phyloP scores from a whole-genome alignment of 352 stramenopile genomes.

The Phytophthora citrophthora region DNA sequence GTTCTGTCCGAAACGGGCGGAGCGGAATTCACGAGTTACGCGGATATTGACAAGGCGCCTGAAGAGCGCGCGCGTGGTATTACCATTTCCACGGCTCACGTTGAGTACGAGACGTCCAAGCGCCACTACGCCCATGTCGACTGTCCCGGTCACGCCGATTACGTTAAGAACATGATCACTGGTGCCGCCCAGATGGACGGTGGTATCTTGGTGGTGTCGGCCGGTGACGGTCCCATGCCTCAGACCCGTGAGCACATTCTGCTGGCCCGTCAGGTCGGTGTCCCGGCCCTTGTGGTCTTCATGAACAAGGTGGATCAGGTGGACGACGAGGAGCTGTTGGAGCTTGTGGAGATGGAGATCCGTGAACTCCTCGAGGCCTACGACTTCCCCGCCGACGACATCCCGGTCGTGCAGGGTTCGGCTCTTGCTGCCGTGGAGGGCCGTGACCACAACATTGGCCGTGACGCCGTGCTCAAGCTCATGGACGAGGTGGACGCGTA shows the following conservation, averaged over 20 bases:
- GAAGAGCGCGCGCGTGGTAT: conserved; percentile 63
- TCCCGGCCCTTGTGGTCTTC: conserved; percentile 94
- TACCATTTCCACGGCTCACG: conserved; percentile 39
- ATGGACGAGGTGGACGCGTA: conserved; percentile 91
- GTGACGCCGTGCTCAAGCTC: conserved; percentile 91
- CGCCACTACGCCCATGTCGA: conserved; percentile 92
- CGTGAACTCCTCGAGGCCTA: conserved; percentile 89
- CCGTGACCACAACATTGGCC: conserved; percentile 84
- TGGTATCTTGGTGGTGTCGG: conserved; percentile 90
- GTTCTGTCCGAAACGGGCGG: conserved; percentile 79
- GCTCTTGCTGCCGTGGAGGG: conserved; percentile 94
- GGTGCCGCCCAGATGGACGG: conserved; percentile 97
- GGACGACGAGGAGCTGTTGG: conserved; percentile 41
- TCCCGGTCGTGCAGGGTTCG: conserved; percentile 94
- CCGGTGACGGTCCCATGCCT: conserved; percentile 73
- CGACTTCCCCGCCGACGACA: conserved; percentile 96
- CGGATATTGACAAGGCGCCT: conserved; percentile 96
- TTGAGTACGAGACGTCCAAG: conserved; percentile 37
- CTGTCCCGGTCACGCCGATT: conserved; percentile 91
- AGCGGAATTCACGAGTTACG: conserved; percentile 88
- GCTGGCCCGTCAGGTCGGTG: conserved; percentile 92
- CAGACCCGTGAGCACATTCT: conserved; percentile 98
- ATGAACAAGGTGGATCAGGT: conserved; percentile 93
- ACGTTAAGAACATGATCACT: conserved; percentile 98
- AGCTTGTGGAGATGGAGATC: conserved; percentile 50